Base-by-base conservation (phyloP, 768 basidiomycete species). In the Nevesoporus exiguus region DNA sequence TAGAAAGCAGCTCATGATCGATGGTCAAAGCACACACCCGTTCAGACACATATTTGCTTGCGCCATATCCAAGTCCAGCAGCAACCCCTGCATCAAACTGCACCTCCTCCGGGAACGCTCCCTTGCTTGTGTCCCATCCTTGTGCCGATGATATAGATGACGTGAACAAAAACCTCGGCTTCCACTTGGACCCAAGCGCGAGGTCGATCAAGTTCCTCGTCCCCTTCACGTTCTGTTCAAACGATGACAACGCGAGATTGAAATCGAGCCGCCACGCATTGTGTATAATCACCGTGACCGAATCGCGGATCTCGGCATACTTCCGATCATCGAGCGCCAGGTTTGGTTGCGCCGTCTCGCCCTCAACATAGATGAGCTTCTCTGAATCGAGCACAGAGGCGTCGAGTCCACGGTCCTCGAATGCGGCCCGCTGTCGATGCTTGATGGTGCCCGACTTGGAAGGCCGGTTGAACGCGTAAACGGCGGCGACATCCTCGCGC, bases 201-300 rank as follows among this genome's bases (percentile, higher is more conserved):
- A 49, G 59, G 53, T 49, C 57, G 7, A 57, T 54, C 47, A 59
- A 39, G 29, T 36, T 11, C 25, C 77, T 70, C 3, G 75, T 77
- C 27, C 78, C 77, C n/a, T 64, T 67, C 34, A 83, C 66, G 58
- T 80, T 76, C 4, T 73, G 56, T 54, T 82, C 80, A 51, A 82
- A 83, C 3, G 80, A 80, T 0, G 73, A 65, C 27, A 82, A 63
- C 11, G 74, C 72, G 1, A 81, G 70, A 52, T 79, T 80, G 66
- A 84, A 79, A 62, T 81, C 77, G 19, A n/a, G n/a, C n/a, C n/a
- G n/a, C n/a, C n/a, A n/a, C n/a, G n/a, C n/a, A n/a, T n/a, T n/a
- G n/a, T n/a, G 77, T 11, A 79, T 71, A 52, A 80, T 71, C 13
- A 57, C 49, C 1, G 69, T 76, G 7, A 74, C 61, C 7, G 60